Percentiles rank a stretch among this genome's conserved stretches.
Evolutionary conservation across 192 early-diverging fungal genomes (phyloP).

Genomic region (Glomus cerebriforme): DNA sequence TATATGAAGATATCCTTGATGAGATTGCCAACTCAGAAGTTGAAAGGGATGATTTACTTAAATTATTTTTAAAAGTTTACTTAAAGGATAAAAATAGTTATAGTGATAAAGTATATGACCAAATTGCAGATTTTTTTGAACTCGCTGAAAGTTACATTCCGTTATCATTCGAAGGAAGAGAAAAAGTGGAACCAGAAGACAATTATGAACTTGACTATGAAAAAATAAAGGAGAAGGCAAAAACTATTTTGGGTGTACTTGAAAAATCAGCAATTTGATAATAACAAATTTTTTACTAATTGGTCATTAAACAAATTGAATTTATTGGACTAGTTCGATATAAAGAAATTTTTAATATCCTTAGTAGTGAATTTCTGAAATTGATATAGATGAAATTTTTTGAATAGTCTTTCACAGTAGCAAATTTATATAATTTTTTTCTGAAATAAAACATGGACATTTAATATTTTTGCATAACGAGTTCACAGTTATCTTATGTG

Average conservation of each 20-base stretch:
- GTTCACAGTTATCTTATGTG: no score
- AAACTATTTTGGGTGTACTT: slow-evolving; percentile 5
- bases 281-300: slow-evolving; percentile 10
- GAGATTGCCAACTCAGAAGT: slow-evolving; percentile 10
- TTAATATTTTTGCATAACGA: no score
- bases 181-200: slow-evolving; percentile 16
- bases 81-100: neutral
- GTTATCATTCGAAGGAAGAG: neutral
- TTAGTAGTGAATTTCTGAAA: neutral
- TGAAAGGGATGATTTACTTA: slow-evolving; percentile 18
- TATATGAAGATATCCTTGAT: slow-evolving; percentile 18
- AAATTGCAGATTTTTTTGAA: slow-evolving; percentile 17
- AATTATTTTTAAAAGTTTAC: slow-evolving; percentile 3
- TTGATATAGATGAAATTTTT: neutral
- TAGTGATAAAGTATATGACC: slow-evolving; percentile 25
- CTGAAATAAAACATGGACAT: no score
- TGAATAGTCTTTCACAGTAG: neutral
- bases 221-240: slow-evolving; percentile 21
- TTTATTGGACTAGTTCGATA: neutral
- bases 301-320: neutral
- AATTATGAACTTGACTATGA: slow-evolving; percentile 12
- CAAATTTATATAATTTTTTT: neutral
- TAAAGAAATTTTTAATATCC: neutral
- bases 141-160: neutral
- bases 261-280: slow-evolving; percentile 14